Conservation (phyloP, 1,284 basidiomycete species). For the Phellinidium pouzarii region DNA sequence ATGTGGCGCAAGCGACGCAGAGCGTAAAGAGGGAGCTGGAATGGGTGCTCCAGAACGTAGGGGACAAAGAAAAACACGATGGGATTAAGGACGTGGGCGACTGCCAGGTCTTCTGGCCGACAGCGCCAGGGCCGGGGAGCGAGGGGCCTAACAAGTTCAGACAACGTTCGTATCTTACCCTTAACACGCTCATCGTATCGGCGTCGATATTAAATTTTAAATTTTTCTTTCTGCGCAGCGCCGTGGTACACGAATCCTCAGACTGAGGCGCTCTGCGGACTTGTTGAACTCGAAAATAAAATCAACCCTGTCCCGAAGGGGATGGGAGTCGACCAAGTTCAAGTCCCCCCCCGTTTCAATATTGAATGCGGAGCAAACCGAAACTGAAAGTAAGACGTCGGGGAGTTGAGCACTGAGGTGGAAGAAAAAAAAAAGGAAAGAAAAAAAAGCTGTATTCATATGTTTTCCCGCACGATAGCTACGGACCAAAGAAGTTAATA, state of each 20-base stretch:
- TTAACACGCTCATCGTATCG: neutral
- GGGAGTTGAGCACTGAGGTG: neutral
- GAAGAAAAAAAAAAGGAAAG: neutral
- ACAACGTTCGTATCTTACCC: constrained; percentile 42
- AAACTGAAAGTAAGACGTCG: neutral
- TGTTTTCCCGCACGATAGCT: too few species aligned
- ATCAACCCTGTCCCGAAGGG: constrained; percentile 43
- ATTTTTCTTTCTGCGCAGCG: constrained; percentile 35
- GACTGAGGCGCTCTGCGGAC: constrained; percentile 78
- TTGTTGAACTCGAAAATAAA: constrained; percentile 77
- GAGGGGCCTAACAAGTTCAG: constrained; percentile 32
- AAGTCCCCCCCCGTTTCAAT: neutral
- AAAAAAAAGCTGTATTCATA: neutral
- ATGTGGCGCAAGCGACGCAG: constrained; percentile 45
- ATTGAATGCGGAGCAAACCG: neutral
- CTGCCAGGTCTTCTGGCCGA: constrained; percentile 68
- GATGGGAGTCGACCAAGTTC: neutral
- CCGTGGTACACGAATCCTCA: constrained; percentile 86
- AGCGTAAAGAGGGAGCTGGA: constrained; percentile 57
- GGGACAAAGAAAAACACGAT: constrained; percentile 29
- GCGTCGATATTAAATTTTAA: neutral
- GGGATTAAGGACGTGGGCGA: constrained; percentile 37
- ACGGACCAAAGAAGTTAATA: neutral
- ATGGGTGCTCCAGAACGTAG: constrained; percentile 59
- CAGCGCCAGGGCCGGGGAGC: constrained; percentile 57